Conservation (phyloP, 129 eudicot genomes). For the Gnaphalium uliginosum region DNA sequence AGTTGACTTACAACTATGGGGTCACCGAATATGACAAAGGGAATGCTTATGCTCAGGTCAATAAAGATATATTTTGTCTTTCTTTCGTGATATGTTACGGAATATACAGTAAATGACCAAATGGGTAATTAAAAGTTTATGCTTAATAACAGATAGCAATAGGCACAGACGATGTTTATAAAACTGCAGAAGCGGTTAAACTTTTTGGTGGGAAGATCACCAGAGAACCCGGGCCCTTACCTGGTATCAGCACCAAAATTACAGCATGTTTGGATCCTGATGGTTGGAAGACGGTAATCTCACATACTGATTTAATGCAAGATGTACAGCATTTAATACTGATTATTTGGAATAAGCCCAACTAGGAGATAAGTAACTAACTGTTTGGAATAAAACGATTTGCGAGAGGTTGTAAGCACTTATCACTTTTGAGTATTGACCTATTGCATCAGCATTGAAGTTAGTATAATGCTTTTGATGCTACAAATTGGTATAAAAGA, state of each 20-base stretch:
- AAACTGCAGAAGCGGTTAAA: constrained; percentile 86
- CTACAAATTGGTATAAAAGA: not conserved
- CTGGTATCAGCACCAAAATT: constrained; percentile 89
- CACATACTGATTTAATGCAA: constrained; percentile 17
- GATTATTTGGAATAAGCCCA: not conserved
- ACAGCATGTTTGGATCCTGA: constrained; percentile 97
- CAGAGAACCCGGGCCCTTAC: constrained; percentile 93
- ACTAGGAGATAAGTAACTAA: not conserved
- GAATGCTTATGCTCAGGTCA: constrained; percentile 95
- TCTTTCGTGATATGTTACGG: not conserved
- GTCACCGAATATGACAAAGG: constrained; percentile 93
- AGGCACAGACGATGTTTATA: constrained; percentile 95
- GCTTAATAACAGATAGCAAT: constrained; percentile 67
- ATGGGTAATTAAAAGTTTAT: constrained; percentile 16
- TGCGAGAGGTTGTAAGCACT: not conserved
- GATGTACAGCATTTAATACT: not conserved
- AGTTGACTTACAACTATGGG: constrained; percentile 94
- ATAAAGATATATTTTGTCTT: not conserved
- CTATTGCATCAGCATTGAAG: no score
- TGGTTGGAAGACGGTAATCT: constrained; percentile 92
- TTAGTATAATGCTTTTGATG: not conserved
- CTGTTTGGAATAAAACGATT: not conserved
- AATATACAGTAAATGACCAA: not conserved
- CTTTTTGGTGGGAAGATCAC: constrained; percentile 84
- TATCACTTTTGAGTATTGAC: not conserved